Evolutionary conservation across 306 rosid species (phyloP), one percentile per base, ranked within the genome.

Genomic region (Begonia loranthoides): DNA sequence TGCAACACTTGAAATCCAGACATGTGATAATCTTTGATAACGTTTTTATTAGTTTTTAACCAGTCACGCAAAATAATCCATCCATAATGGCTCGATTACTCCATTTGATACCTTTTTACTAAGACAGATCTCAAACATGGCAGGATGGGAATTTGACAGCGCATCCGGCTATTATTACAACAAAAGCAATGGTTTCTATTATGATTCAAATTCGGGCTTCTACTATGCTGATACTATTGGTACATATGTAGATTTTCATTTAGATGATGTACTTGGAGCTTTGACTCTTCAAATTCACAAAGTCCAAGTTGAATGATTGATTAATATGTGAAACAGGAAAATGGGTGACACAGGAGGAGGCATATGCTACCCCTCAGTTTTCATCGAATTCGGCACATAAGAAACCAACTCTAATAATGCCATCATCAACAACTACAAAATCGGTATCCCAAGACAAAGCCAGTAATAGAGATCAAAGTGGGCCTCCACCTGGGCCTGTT

Each of bases 301-400:
- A 28, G 36, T 28, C 36, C 36, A 28, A 8, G 54, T 49, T 39
- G 41, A 66, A 54, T 67, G 15, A 67, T 58, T 72, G 47, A 73
- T 66, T 36, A 66, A 14, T 57, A 50, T 48, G 61, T 66, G 70
- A 66, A 57, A 76, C 86, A 86, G 99, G 93, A 16, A 90, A 82
- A 68, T 90, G 99, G 95, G 94, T 86, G 75, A 72, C 92, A 51
- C 80, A 70, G 68, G 95, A 90, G 74, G 99, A 90, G 74, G 99
- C 95, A 58, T 79, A 74, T 64, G 81, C 92, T 17, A 71, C 81
- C 12, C 82, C 88, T 15, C 86, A 82, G 67, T 86, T 78, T 51
- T 66, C 65, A 0, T 76, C 83, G 61, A 79, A 64, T 49, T 58
- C 76, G 0, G 60, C 58, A 57, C 63, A 60, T 8, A 84, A 58